Evolutionary conservation across 139 green algal genomes (phyloP).

Genomic region (Volvox africanus): DNA sequence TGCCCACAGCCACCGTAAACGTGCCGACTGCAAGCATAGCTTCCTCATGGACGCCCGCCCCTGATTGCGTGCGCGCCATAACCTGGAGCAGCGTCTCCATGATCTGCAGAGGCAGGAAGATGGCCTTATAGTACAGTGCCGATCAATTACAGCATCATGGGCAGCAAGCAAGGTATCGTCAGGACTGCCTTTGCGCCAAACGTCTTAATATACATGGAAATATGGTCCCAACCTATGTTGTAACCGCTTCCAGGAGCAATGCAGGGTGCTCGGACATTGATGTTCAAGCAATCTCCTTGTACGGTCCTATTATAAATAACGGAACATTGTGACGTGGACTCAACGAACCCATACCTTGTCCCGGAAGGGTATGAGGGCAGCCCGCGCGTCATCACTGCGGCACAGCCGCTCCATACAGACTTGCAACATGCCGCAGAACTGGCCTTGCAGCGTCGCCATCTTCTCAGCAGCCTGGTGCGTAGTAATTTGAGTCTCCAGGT

Average conservation of each 20-base stretch:
- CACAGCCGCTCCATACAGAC: constrained; percentile 90
- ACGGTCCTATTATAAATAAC: too few species aligned
- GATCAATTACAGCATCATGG: too few species aligned
- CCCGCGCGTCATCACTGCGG: constrained; percentile 77
- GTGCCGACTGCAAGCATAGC: constrained; percentile 94
- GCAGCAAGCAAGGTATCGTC: too few species aligned
- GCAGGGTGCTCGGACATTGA: too few species aligned
- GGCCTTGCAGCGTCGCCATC: constrained; percentile 80
- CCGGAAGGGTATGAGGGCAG: constrained; percentile 77
- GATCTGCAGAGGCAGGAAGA: constrained; percentile 54
- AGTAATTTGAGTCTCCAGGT: constrained; percentile 66
- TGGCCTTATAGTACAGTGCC: too few species aligned
- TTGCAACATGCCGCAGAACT: constrained; percentile 95
- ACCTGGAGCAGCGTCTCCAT: constrained; percentile 84
- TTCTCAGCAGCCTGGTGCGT: constrained; percentile 72
- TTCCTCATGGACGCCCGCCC: constrained; percentile 92
- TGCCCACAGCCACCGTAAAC: constrained; percentile 84
- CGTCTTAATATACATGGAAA: too few species aligned
- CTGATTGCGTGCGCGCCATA: constrained; percentile 54
- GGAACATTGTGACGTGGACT: too few species aligned
- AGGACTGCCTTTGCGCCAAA: too few species aligned
- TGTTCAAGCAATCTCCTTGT: too few species aligned
- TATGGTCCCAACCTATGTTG: too few species aligned
- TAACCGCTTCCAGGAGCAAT: too few species aligned
- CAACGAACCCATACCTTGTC: constrained; percentile 74